phyloP scores from a whole-genome alignment of 345 rosid species.

The Turnera subulata region DNA sequence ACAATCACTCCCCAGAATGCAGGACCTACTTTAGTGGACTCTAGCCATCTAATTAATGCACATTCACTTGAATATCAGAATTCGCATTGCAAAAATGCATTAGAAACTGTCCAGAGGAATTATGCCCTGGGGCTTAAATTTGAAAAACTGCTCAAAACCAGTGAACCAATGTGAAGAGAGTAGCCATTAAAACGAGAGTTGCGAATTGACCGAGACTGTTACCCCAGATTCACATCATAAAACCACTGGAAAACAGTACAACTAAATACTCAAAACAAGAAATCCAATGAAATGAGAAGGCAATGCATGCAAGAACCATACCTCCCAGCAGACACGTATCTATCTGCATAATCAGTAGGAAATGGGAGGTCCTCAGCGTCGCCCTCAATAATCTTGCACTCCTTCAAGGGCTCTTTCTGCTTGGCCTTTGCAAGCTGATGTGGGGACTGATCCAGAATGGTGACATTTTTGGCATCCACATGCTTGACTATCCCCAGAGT shows the following conservation, averaged over 20 bases:
- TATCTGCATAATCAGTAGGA: slow-evolving; percentile 80
- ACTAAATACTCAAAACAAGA: background rate
- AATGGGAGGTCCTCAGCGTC: slow-evolving; percentile 97
- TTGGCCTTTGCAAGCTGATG: slow-evolving; percentile 97
- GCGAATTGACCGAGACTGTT: too few species aligned
- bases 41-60: too few species aligned
- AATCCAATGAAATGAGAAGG: background rate
- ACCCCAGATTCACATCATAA: background rate
- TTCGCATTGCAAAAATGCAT: too few species aligned
- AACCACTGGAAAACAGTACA: slow-evolving; percentile 1
- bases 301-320: slow-evolving; percentile 14
- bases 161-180: too few species aligned
- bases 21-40: background rate
- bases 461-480: slow-evolving; percentile 92
- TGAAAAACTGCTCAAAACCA: too few species aligned
- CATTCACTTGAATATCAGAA: too few species aligned
- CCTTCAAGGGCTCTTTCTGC: slow-evolving; percentile 93
- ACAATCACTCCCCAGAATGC: background rate
- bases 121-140: too few species aligned
- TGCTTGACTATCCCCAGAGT: slow-evolving; percentile 93
- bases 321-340: slow-evolving; percentile 99
- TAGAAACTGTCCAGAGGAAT: too few species aligned
- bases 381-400: slow-evolving; percentile 85
- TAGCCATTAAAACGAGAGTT: too few species aligned
- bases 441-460: slow-evolving; percentile 95